Conservation (phyloP, 768 basidiomycete species). For the Podaxis sp. region DNA sequence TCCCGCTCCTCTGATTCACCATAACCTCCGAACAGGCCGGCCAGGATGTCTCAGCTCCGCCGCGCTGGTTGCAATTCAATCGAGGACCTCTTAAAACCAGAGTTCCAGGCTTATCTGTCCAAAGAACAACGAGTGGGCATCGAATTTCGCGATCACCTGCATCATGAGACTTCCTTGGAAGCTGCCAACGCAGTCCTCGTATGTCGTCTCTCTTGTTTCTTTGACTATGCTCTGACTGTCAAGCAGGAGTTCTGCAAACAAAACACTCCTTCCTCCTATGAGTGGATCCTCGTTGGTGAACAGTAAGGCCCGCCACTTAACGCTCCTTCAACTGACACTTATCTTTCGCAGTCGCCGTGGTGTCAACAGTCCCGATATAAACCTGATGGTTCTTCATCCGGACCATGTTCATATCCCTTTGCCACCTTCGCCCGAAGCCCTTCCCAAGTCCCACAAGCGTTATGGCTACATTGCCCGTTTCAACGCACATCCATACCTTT, state of each 20-base stretch:
- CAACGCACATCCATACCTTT: slow-evolving; percentile 12
- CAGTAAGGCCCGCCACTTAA: slow-evolving; percentile 43
- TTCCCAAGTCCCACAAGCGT: slow-evolving; percentile 14
- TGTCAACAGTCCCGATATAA: slow-evolving; percentile 30
- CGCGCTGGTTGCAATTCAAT: background rate
- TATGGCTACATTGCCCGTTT: background rate
- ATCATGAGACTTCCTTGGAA: slow-evolving; percentile 26
- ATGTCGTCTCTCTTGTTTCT: slow-evolving; percentile 19
- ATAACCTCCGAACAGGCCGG: background rate
- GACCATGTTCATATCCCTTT: slow-evolving; percentile 42
- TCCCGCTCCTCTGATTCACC: background rate
- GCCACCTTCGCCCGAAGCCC: slow-evolving; percentile 26
- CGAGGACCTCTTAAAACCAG: background rate
- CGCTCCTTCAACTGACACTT: background rate
- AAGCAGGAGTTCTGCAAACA: slow-evolving; percentile 51
- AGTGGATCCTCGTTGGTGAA: slow-evolving; percentile 50
- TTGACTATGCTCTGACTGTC: background rate
- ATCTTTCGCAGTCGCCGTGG: slow-evolving; percentile 45
- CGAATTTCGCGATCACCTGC: background rate
- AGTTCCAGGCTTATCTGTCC: background rate
- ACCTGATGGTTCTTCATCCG: slow-evolving; percentile 47
- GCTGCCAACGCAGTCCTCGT: slow-evolving; percentile 51
- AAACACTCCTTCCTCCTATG: slow-evolving; percentile 46
- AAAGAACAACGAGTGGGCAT: background rate
- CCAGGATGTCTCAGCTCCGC: background rate